These are phyloP conservation scores for Neonectria ditissima DNA, from an alignment of 2,329 filamentous ascomycete genomes.

Conservation along the genomic window DNA sequence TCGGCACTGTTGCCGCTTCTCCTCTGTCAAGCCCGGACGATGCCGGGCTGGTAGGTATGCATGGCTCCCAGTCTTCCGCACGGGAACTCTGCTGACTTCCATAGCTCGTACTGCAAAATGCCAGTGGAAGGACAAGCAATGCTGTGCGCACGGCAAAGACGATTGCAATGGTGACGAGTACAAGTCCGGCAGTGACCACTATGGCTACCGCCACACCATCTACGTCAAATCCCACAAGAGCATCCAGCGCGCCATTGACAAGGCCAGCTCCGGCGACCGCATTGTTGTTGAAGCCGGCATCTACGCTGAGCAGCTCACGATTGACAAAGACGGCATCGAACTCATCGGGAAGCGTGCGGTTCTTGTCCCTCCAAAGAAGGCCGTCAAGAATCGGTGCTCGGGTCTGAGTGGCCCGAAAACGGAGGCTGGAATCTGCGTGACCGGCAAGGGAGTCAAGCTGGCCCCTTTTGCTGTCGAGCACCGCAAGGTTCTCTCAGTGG, in stretches of 20 bases:
- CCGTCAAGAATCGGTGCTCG: conserved; percentile 46
- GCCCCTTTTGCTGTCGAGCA: conserved; percentile 46
- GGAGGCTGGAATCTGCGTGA: conserved; percentile 51
- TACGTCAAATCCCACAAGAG: conserved; percentile 35
- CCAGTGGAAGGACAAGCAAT: conserved; percentile 32
- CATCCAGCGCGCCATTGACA: conserved; percentile 49
- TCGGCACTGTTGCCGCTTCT: conserved; percentile 26
- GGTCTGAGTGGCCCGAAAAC: conserved; percentile 44
- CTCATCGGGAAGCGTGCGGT: conserved; percentile 46
- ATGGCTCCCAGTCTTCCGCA: accelerated
- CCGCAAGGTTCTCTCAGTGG: conserved; percentile 44
- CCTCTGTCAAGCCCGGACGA: conserved; percentile 27
- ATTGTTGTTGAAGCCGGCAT: conserved; percentile 50
- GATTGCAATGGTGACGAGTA: conserved; percentile 7
- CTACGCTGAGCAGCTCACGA: conserved; percentile 51
- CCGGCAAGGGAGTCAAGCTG: conserved; percentile 45
- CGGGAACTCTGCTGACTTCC: background rate
- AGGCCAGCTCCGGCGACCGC: conserved; percentile 44
- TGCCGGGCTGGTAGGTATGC: conserved; percentile 23
- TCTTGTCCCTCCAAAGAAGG: conserved; percentile 41
- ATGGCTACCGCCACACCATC: conserved; percentile 26
- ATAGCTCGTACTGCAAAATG: conserved; percentile 31
- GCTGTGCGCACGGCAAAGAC: conserved; percentile 21
- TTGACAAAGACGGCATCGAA: conserved; percentile 49
- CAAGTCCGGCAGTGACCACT: conserved; percentile 1